Percentiles rank a stretch among this genome's conserved stretches.
These are phyloP conservation scores for Rubia tinctorum DNA, from an alignment of 305 asterid genomes.

Conservation along the genomic window DNA sequence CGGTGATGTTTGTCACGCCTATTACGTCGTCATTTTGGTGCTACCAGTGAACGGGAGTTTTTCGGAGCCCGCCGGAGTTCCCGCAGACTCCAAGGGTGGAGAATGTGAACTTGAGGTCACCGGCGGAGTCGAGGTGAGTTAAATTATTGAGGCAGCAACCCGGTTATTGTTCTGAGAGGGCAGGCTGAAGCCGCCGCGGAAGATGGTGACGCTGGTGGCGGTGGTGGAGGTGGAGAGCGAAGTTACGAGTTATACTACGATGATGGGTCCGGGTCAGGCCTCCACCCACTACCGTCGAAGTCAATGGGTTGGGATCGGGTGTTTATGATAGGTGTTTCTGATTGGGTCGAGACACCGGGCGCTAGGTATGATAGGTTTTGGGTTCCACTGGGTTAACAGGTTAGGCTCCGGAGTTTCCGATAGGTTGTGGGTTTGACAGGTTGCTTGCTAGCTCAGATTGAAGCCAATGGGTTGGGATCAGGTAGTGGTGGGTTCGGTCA, in stretches of 20 bases:
- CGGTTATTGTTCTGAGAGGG: no score
- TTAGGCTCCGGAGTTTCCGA: conserved; percentile 30
- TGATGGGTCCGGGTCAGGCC: conserved; percentile 58
- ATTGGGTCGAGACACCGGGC: no score
- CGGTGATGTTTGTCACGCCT: background rate
- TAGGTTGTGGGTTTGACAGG: conserved; percentile 49
- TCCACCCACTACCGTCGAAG: conserved; percentile 56
- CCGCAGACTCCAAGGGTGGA: conserved; percentile 21
- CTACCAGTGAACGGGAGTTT: conserved; percentile 55
- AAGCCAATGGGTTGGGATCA: conserved; percentile 42
- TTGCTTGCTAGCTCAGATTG: conserved; percentile 50
- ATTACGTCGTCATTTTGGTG: conserved; percentile 52
- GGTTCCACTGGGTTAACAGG: no score
- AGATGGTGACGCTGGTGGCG: no score
- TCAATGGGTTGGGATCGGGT: conserved; percentile 15
- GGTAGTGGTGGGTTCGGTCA: no score
- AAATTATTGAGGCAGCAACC: no score
- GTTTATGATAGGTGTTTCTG: no score
- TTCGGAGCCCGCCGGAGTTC: conserved; percentile 39
- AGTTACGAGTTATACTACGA: conserved; percentile 43
- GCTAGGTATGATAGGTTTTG: no score
- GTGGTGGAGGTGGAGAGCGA: no score
- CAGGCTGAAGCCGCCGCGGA: no score
- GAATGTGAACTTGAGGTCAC: conserved; percentile 20
- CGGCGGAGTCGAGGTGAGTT: no score